phyloP scores from a whole-genome alignment of 148 eudicot species.

The Camellia japonica region DNA sequence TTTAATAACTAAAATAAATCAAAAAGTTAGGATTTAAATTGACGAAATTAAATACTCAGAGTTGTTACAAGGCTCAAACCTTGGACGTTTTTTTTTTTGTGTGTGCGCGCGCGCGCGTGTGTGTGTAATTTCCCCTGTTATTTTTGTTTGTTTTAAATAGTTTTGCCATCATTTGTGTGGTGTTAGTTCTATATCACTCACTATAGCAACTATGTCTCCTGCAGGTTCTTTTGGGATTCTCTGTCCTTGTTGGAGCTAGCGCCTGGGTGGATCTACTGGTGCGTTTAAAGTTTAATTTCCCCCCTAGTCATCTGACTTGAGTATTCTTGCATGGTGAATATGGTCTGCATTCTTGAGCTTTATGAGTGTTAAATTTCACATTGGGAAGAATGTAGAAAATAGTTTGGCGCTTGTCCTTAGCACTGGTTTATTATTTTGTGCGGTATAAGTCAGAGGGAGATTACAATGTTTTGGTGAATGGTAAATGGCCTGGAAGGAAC shows the following conservation, averaged over 20 bases:
- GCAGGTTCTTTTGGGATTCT: constrained; percentile 90
- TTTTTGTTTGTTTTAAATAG: not conserved
- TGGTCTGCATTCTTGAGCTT: too few relatives aligned
- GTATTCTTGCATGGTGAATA: too few relatives aligned
- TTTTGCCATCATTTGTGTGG: not conserved
- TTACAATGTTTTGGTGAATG: not conserved
- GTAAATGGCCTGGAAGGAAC: not conserved
- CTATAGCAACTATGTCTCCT: constrained; percentile 11
- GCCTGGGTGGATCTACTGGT: constrained; percentile 97
- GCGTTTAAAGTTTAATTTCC: constrained; percentile 5
- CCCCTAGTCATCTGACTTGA: not conserved
- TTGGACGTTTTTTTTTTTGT: too few relatives aligned
- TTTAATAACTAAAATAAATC: too few relatives aligned
- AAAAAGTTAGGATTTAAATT: too few relatives aligned
- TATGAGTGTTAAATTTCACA: not conserved
- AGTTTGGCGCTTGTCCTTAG: not conserved
- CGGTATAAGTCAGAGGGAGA: not conserved
- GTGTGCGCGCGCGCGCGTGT: too few relatives aligned
- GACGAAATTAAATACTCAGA: too few relatives aligned
- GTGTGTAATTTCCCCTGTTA: too few relatives aligned
- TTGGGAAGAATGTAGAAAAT: not conserved
- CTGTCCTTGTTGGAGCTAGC: constrained; percentile 93
- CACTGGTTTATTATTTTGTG: not conserved
- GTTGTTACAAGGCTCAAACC: too few relatives aligned
- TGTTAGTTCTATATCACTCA: not conserved